These are phyloP conservation scores for Wickerhamomyces strasburgensis DNA, from an alignment of 805 yeast genomes.

Conservation along the genomic window DNA sequence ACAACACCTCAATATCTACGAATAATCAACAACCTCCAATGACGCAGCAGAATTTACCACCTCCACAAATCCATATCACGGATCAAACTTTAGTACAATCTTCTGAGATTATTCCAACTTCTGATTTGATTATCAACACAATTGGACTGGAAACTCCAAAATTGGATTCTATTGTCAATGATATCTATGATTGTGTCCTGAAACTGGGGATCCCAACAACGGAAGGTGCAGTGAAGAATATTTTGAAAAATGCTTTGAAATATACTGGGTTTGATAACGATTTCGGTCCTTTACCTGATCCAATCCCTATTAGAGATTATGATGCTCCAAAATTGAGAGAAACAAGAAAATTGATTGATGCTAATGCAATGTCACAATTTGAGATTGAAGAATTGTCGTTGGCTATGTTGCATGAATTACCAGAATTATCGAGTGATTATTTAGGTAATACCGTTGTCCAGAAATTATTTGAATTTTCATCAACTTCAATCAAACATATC, in stretches of 20 bases:
- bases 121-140: slow-evolving; percentile 8
- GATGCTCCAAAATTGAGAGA: slow-evolving; percentile 89
- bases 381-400: slow-evolving; percentile 80
- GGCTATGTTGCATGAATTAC: slow-evolving; percentile 82
- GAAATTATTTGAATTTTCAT: slow-evolving; percentile 71
- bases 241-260: slow-evolving; percentile 38
- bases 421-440: slow-evolving; percentile 88
- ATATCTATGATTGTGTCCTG: slow-evolving; percentile 26
- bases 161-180: slow-evolving; percentile 24
- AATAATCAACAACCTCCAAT: slow-evolving; percentile 6
- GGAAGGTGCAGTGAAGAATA: slow-evolving; percentile 32
- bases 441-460: slow-evolving; percentile 95
- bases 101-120: slow-evolving; percentile 3
- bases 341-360: slow-evolving; percentile 68
- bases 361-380: slow-evolving; percentile 42
- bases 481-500: slow-evolving; percentile 67
- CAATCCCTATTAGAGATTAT: slow-evolving; percentile 61
- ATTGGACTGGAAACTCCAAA: slow-evolving; percentile 18
- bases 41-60: slow-evolving; percentile 4
- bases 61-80: slow-evolving; percentile 10
- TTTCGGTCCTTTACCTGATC: slow-evolving; percentile 76
- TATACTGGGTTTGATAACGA: slow-evolving; percentile 47
- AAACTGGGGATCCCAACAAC: slow-evolving; percentile 30
- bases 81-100: slow-evolving; percentile 5
- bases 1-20: too few species aligned